Percentiles rank a stretch among this genome's conserved stretches.
These are phyloP conservation scores for Oidiodendron maius DNA, from an alignment of 495 filamentous ascomycete genomes.

Conservation along the genomic window DNA sequence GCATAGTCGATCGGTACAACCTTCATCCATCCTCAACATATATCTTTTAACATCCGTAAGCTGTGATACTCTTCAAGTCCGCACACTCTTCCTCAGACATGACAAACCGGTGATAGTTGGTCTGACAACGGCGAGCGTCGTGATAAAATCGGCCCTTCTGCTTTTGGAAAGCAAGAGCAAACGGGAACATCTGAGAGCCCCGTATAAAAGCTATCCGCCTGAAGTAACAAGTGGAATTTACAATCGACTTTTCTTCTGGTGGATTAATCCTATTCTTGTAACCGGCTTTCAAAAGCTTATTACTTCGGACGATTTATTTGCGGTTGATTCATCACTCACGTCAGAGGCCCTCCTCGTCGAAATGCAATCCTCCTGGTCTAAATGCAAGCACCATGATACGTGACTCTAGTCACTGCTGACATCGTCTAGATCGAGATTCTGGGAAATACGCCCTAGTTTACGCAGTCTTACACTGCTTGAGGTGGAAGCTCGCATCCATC, in stretches of 20 bases:
- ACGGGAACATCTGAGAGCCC: constrained; percentile 8
- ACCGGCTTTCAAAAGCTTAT: constrained; percentile 35
- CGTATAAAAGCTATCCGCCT: constrained; percentile 7
- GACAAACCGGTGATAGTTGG: background rate
- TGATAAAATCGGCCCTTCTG: constrained; percentile 4
- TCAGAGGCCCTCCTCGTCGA: constrained; percentile 23
- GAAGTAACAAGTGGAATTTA: constrained; percentile 55
- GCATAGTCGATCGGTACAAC: constrained; percentile 30
- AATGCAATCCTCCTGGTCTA: constrained; percentile 20
- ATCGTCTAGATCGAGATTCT: background rate
- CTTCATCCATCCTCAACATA: constrained; percentile 51
- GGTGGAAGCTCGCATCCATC: constrained; percentile 1
- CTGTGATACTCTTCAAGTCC: constrained; percentile 42
- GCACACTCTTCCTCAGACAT: constrained; percentile 37
- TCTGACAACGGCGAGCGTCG: constrained; percentile 8
- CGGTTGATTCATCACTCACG: constrained; percentile 23
- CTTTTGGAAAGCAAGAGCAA: constrained; percentile 14
- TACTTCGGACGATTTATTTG: constrained; percentile 33
- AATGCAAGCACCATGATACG: constrained; percentile 11
- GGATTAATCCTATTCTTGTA: constrained; percentile 52
- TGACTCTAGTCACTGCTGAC: background rate
- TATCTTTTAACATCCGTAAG: constrained; percentile 58
- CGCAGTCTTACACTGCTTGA: constrained; percentile 1
- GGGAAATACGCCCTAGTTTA: background rate
- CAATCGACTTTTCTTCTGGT: constrained; percentile 48